A percentile compares a stretch with the other conserved stretches of the same genome.
phyloP scores from a whole-genome alignment of 202 grass and related monocot species.

The Elaeis oleifera region DNA sequence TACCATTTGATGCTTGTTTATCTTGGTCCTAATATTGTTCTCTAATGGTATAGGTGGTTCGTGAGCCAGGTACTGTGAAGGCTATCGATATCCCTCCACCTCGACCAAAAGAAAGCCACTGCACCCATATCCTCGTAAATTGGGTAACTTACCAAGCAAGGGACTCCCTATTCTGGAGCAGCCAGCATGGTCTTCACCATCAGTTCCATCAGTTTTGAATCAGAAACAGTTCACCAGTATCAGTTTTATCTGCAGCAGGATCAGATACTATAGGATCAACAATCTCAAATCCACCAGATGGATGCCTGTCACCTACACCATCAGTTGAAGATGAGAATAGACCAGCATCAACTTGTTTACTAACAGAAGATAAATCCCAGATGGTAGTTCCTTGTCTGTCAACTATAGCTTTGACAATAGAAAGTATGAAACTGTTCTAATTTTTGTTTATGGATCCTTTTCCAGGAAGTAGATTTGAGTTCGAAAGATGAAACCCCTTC shows the following conservation, averaged over 20 bases:
- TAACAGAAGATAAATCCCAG: conserved; percentile 11
- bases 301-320: conserved; percentile 25
- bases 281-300: conserved; percentile 29
- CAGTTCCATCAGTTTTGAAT: conserved; percentile 35
- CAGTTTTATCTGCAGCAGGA: conserved; percentile 49
- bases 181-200: conserved; percentile 16
- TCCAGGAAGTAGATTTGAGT: conserved; percentile 34
- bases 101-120: conserved; percentile 8
- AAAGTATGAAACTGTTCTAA: neutral
- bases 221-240: conserved; percentile 60
- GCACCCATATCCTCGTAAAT: conserved; percentile 4
- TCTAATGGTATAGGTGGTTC: conserved; percentile 3
- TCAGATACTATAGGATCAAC: conserved; percentile 50
- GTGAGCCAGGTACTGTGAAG: neutral
- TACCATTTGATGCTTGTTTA: neutral
- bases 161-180: conserved; percentile 7
- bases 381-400: conserved; percentile 30
- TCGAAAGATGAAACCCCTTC: conserved; percentile 26
- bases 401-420: too few species aligned
- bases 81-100: conserved; percentile 16
- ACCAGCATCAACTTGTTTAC: neutral
- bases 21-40: neutral
- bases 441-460: neutral
- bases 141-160: neutral
- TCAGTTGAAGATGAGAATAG: conserved; percentile 20